Evolutionary conservation across 1,284 basidiomycete species (phyloP).

Genomic region (Heterobasidion irregulare): DNA sequence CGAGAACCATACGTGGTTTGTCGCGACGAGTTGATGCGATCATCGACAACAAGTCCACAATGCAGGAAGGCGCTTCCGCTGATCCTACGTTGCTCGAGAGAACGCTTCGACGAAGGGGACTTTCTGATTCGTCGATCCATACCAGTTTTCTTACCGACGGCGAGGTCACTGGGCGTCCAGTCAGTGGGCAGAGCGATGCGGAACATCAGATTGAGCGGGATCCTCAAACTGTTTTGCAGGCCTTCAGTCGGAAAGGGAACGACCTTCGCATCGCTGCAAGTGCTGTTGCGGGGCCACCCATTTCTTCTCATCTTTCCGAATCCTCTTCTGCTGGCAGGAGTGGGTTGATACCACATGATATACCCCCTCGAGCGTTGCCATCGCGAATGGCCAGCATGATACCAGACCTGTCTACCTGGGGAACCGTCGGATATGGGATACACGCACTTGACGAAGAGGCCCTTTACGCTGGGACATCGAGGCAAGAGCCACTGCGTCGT

Average conservation of each 20-base stretch:
- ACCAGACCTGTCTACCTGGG: constrained; percentile 19
- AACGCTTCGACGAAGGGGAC: constrained; percentile 66
- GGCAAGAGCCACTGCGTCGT: constrained; percentile 3
- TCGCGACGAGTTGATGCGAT: constrained; percentile 51
- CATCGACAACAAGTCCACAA: constrained; percentile 44
- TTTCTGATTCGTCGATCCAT: constrained; percentile 87
- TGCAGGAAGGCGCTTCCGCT: constrained; percentile 29
- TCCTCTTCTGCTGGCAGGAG: background rate
- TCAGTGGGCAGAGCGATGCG: constrained; percentile 1
- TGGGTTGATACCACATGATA: background rate
- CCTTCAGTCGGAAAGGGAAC: constrained; percentile 43
- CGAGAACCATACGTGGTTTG: constrained; percentile 11
- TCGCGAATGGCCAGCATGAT: constrained; percentile 14
- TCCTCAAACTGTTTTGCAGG: constrained; percentile 39
- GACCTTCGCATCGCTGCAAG: constrained; percentile 21
- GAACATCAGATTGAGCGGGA: constrained; percentile 20
- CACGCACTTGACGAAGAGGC: constrained; percentile 7
- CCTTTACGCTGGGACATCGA: constrained; percentile 6
- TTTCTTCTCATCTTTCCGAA: background rate
- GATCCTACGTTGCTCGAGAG: constrained; percentile 48
- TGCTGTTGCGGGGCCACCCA: background rate
- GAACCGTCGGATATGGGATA: constrained; percentile 11
- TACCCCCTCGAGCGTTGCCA: constrained; percentile 1
- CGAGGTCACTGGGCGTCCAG: constrained; percentile 19
- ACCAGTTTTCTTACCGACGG: constrained; percentile 66